Base-by-base conservation (phyloP, 148 eudicot species). In the Silene uniflora region DNA sequence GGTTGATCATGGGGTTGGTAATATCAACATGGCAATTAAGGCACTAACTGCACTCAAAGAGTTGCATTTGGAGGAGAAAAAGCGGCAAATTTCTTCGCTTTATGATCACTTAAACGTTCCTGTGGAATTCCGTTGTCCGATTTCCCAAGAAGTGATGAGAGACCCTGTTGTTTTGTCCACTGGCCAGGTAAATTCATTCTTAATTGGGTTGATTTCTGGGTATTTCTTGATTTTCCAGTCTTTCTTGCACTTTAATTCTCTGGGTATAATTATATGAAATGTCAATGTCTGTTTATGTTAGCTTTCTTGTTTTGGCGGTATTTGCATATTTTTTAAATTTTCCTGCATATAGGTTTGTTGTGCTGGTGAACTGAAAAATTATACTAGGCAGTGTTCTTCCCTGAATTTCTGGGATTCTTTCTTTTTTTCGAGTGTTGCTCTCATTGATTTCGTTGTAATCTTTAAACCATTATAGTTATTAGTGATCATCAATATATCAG, bases 101-200 rank as follows among this genome's bases (percentile, higher is more conserved):
- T 18, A 65, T 39, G 77, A 77, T 69, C 16, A 61, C 6, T 49
- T 77, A 46, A 55, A 61, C 49, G 75, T 81, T 67, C 84, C 84
- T 67, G 47, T 22, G 52, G 77, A 81, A 75, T 93, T 79, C 64
- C 77, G 83, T 11, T 93, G 96, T 67, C 91, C 96, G 0, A 81
- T 93, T 74, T 91, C 98, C 5, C 85, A 84, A 22, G 76, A 83
- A 62, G 79, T 91, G 42, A 93, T 93, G 92, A 80, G 81, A 44
- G 96, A 93, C 84, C 98, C 98, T 46, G 98, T 93, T 71, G 67
- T 91, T 78, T 63, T 93, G 21, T 39, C 92, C 73, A 76, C 98
- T 63, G 98, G 92, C 7, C 87, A 83, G 89, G 73, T 69, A 39
- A 17, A 10, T 68, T 8, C 10, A 18, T 44, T 69, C 11, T 11